phyloP scores from a whole-genome alignment of 257 asterid species.

The Thymus mandschuricus region DNA sequence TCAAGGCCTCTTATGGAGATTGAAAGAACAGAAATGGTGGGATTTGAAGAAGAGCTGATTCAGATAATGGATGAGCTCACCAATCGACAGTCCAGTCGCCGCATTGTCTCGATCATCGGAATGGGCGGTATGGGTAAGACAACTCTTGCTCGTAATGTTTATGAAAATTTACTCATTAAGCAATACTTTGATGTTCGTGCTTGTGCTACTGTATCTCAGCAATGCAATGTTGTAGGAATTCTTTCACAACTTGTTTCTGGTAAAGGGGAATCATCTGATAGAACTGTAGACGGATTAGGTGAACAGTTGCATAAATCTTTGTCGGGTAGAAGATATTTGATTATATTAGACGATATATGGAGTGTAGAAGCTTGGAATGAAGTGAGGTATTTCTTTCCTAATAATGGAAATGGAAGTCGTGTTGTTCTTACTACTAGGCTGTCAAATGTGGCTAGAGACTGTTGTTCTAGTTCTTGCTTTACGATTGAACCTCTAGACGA shows the following conservation, averaged over 20 bases:
- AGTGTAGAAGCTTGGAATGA: not conserved
- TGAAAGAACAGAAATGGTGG: not conserved
- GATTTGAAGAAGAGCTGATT: not conserved
- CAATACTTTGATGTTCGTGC: too few relatives aligned
- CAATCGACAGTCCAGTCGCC: not conserved
- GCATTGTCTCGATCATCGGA: not conserved
- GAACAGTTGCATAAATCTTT: too few relatives aligned
- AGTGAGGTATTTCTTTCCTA: not conserved
- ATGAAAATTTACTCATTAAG: too few relatives aligned
- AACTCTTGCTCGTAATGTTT: too few relatives aligned
- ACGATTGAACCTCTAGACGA: not conserved
- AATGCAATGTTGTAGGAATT: too few relatives aligned
- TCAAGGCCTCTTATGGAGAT: too few relatives aligned
- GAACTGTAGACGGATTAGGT: too few relatives aligned
- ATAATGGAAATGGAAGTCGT: not conserved
- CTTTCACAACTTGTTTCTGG: not conserved
- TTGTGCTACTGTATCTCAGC: too few relatives aligned
- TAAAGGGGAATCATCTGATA: too few relatives aligned
- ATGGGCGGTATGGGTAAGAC: not conserved
- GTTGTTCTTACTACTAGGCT: constrained; percentile 9
- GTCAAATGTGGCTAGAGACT: not conserved
- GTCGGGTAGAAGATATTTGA: not conserved
- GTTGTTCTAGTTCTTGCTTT: not conserved
- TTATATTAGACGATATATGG: constrained; percentile 10
- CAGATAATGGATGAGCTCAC: not conserved